Conservation (phyloP, 345 rosid species). For the Isatis tinctoria region DNA sequence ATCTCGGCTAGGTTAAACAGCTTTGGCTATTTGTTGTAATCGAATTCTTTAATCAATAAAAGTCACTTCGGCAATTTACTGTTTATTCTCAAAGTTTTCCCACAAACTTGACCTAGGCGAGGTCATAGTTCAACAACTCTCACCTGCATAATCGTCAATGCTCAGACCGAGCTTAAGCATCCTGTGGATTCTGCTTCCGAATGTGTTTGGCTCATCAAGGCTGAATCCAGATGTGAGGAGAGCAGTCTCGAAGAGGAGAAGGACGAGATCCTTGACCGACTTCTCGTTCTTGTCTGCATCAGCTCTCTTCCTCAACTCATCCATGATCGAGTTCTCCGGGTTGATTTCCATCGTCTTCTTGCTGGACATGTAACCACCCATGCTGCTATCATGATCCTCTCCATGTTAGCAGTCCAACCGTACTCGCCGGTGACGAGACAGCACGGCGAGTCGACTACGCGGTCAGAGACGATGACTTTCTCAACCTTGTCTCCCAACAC, state of each 20-base stretch:
- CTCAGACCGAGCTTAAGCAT: background rate
- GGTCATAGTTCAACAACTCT: too few species aligned
- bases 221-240: background rate
- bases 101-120: too few species aligned
- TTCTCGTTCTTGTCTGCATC: background rate
- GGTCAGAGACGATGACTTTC: too few species aligned
- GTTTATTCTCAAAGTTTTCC: too few species aligned
- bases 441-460: background rate
- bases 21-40: too few species aligned
- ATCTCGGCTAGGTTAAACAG: too few species aligned
- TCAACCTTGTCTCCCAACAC: background rate
- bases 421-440: background rate
- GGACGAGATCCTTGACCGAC: background rate
- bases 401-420: background rate
- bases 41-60: too few species aligned
- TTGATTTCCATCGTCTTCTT: background rate
- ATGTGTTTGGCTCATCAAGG: background rate
- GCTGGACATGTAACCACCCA: background rate
- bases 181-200: background rate
- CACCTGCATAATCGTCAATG: background rate
- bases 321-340: background rate
- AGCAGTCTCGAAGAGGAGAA: background rate
- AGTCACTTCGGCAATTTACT: too few species aligned
- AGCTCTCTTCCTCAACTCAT: background rate
- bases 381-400: background rate